A percentile compares a stretch with the other conserved stretches of the same genome.
Conservation (phyloP, 805 yeast species). For the Candida sanyiensis region DNA sequence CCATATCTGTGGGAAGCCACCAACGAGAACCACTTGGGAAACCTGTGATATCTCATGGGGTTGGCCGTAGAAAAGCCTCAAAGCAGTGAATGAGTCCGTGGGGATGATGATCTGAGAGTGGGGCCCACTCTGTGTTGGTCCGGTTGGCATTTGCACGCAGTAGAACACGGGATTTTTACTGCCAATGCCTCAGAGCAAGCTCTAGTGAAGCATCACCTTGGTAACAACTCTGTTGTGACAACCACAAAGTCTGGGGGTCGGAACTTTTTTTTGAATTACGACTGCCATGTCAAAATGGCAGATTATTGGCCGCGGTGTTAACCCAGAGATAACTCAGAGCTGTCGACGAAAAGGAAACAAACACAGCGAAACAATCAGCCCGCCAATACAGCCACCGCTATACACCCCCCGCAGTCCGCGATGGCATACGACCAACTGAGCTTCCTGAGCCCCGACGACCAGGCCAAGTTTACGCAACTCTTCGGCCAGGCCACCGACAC, state of each 20-base stretch:
- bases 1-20: conserved; percentile 58
- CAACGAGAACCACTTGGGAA: conserved; percentile 47
- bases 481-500: conserved; percentile 70
- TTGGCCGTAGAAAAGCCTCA: conserved; percentile 48
- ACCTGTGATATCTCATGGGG: conserved; percentile 42
- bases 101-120: conserved; percentile 39
- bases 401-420: not conserved
- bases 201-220: too few relatives aligned
- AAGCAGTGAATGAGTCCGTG: conserved; percentile 53
- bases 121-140: too few relatives aligned
- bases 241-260: too few relatives aligned
- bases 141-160: not conserved
- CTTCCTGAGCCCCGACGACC: conserved; percentile 80
- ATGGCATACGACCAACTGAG: conserved; percentile 9
- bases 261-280: too few relatives aligned
- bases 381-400: not conserved
- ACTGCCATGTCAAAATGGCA: too few relatives aligned
- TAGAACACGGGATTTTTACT: too few relatives aligned
- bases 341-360: not conserved
- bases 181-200: too few relatives aligned
- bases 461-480: conserved; percentile 73
- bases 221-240: not conserved
- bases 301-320: too few relatives aligned
- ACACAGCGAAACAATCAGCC: not conserved
- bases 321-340: conserved; percentile 1